Conservation (phyloP, 2,329 filamentous ascomycete species). For the Lecanosticta acicola region DNA sequence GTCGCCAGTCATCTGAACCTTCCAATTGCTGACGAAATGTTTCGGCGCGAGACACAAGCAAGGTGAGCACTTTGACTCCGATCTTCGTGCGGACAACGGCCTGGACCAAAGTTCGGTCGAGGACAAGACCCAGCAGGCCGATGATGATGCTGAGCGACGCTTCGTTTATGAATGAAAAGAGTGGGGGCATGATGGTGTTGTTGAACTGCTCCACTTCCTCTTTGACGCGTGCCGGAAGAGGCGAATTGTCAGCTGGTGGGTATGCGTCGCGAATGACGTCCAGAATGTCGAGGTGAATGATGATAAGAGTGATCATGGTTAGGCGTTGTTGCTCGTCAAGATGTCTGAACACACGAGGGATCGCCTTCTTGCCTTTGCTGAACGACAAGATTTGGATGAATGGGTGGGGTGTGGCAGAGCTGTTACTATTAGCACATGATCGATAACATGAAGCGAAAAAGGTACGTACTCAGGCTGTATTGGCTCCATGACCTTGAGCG, state of each 20-base stretch:
- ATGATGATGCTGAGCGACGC: conserved; percentile 86
- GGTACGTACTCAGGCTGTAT: conserved; percentile 54
- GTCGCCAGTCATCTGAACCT: conserved; percentile 65
- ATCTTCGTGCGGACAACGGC: conserved; percentile 81
- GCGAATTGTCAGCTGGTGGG: conserved; percentile 62
- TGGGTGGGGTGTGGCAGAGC: conserved; percentile 67
- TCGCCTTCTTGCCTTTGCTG: conserved; percentile 91
- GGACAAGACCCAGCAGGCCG: conserved; percentile 78
- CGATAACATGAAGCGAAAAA: neutral
- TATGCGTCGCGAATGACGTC: conserved; percentile 82
- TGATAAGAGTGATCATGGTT: conserved; percentile 91
- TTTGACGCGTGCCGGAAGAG: conserved; percentile 69
- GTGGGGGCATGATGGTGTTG: conserved; percentile 77
- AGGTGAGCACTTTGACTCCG: conserved; percentile 83
- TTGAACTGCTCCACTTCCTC: conserved; percentile 92
- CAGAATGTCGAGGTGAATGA: conserved; percentile 85
- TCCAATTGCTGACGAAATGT: conserved; percentile 75
- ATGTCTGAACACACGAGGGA: conserved; percentile 90
- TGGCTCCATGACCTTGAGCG: conserved; percentile 87
- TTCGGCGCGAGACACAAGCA: conserved; percentile 89
- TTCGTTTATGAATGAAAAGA: conserved; percentile 87
- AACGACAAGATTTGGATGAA: conserved; percentile 96
- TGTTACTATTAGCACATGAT: conserved; percentile 32
- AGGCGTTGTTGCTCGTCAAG: conserved; percentile 88
- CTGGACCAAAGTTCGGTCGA: conserved; percentile 75